Percentiles rank a stretch among this genome's conserved stretches.
Evolutionary conservation across 164 flowering plant species (phyloP).

Genomic region (Piper betle): DNA sequence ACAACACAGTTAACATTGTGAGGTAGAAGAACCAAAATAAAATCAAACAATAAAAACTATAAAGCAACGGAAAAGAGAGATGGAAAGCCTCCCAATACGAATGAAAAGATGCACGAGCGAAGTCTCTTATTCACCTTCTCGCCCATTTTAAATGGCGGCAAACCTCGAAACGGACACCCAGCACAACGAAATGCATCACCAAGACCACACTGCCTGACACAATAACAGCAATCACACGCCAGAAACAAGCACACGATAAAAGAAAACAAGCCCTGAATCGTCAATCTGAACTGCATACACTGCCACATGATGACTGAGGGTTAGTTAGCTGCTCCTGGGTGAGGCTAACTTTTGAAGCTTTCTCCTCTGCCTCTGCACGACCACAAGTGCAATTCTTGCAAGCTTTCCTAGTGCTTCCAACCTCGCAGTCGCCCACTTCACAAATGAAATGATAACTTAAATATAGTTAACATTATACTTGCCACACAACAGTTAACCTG

Average conservation of each 20-base stretch:
- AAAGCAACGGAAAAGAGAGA: too few species aligned
- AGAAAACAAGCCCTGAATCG: neutral
- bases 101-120: neutral
- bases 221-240: neutral
- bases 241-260: neutral
- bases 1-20: neutral
- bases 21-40: neutral
- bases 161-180: conserved; percentile 92
- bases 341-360: conserved; percentile 52
- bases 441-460: conserved; percentile 1
- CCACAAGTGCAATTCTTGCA: conserved; percentile 98
- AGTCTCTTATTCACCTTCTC: conserved; percentile 51
- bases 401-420: conserved; percentile 85
- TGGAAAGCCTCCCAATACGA: too few species aligned
- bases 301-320: conserved; percentile 97
- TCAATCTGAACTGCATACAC: conserved; percentile 31
- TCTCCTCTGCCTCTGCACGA: conserved; percentile 78
- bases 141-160: conserved; percentile 77
- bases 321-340: conserved; percentile 61
- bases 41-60: too few species aligned
- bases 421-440: conserved; percentile 83
- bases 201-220: conserved; percentile 71
- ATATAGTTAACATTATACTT: too few species aligned
- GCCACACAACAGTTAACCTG: too few species aligned
- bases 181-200: conserved; percentile 98